Percentiles rank a stretch among this genome's conserved stretches.
Evolutionary conservation across 225 moss, liverwort and hornwort species (phyloP).

Genomic region (Bryum argenteum): DNA sequence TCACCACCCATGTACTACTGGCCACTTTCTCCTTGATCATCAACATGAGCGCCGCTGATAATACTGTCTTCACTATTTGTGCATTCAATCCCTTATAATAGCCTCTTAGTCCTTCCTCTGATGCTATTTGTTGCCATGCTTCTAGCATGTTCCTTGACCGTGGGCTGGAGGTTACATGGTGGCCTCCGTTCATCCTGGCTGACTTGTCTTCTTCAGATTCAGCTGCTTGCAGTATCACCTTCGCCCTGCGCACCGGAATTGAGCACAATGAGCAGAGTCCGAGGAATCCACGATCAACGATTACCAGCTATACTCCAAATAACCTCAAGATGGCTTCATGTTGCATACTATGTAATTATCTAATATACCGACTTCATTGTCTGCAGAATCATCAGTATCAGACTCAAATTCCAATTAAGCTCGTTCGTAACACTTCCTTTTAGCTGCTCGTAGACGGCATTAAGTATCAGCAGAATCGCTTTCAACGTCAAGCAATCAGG

Average conservation of each 20-base stretch:
- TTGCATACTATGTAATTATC: no score
- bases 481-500: no score
- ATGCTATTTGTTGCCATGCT: conserved; percentile 72
- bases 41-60: conserved; percentile 89
- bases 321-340: no score
- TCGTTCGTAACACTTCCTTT: no score
- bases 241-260: conserved; percentile 56
- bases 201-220: conserved; percentile 73
- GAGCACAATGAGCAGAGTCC: neutral
- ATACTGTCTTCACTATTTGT: conserved; percentile 89
- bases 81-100: conserved; percentile 90
- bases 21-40: conserved; percentile 97
- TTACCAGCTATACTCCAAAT: no score
- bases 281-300: no score
- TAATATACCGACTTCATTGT: no score
- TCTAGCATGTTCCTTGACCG: conserved; percentile 51
- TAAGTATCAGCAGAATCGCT: no score
- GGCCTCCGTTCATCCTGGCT: conserved; percentile 11
- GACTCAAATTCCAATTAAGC: no score
- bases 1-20: conserved; percentile 67
- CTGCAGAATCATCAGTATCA: no score
- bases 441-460: no score
- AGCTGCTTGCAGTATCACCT: conserved; percentile 86
- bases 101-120: conserved; percentile 68
- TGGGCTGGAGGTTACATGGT: conserved; percentile 29